These are phyloP conservation scores for Vachellia collinsii DNA, from an alignment of 306 rosid species.

Conservation along the genomic window DNA sequence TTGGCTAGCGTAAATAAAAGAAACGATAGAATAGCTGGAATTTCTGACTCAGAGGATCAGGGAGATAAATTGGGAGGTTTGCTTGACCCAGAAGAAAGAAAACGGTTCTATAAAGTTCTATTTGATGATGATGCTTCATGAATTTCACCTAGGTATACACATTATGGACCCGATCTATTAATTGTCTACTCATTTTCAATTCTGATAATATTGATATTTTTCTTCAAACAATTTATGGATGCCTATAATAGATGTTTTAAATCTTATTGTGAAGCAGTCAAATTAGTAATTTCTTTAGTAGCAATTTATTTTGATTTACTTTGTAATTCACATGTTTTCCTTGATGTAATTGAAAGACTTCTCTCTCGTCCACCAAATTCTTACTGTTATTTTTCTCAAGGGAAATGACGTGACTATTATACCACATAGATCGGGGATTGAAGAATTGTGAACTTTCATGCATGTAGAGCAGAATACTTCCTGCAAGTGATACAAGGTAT, in stretches of 20 bases:
- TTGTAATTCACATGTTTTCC: neutral
- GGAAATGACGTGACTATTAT: neutral
- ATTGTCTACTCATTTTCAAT: neutral
- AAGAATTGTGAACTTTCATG: neutral
- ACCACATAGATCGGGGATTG: neutral
- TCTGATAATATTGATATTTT: neutral
- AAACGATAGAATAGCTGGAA: conserved; percentile 38
- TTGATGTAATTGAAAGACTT: neutral
- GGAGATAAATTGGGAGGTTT: conserved; percentile 60
- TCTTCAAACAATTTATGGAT: neutral
- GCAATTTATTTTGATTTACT: neutral
- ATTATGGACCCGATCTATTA: conserved; percentile 3
- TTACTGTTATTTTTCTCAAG: neutral
- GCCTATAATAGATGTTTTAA: neutral
- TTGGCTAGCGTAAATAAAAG: conserved; percentile 49
- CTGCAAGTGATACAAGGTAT: neutral
- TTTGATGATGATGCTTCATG: conserved; percentile 69
- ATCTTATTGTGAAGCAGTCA: neutral
- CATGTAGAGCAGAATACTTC: neutral
- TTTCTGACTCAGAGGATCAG: conserved; percentile 45
- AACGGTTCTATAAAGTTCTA: conserved; percentile 76
- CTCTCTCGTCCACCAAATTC: neutral
- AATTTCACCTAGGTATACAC: conserved; percentile 23
- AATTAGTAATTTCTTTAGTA: neutral
- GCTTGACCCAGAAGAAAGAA: conserved; percentile 90